Conservation (phyloP, 2,329 filamentous ascomycete species). For the Xylaria digitata region DNA sequence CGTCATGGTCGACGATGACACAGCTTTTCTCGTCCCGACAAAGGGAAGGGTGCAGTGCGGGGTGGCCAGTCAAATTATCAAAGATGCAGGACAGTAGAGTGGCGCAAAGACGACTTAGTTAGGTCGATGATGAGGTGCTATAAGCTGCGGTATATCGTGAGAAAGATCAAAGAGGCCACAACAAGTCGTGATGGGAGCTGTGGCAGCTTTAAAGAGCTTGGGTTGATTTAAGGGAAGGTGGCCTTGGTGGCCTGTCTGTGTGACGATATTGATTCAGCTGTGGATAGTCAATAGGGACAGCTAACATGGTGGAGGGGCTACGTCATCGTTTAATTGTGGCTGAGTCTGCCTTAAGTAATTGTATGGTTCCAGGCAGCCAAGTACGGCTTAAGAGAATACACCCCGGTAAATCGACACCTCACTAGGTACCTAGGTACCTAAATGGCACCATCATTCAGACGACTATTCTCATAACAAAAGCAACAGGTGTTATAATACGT, state of each 20-base stretch:
- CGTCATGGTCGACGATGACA: constrained; percentile 55
- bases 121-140: not conserved
- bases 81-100: not conserved
- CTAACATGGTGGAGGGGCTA: constrained; percentile 10
- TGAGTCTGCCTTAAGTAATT: not conserved
- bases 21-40: constrained; percentile 26
- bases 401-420: too few relatives aligned
- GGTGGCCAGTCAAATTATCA: constrained; percentile 21
- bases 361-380: too few relatives aligned
- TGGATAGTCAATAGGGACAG: constrained; percentile 5
- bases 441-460: too few relatives aligned
- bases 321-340: constrained; percentile 28
- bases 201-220: constrained; percentile 29
- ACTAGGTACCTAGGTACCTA: too few relatives aligned
- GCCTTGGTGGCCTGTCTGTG: constrained; percentile 38
- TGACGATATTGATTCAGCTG: constrained; percentile 40
- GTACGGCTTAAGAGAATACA: too few relatives aligned
- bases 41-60: constrained; percentile 27
- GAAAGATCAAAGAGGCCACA: constrained; percentile 11
- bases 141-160: not conserved
- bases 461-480: too few relatives aligned
- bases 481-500: too few relatives aligned
- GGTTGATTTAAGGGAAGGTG: constrained; percentile 40
- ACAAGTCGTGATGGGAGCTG: constrained; percentile 17
- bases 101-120: constrained; percentile 14